phyloP scores from a whole-genome alignment of 306 rosid genomes.

The Quercus agrifolia region DNA sequence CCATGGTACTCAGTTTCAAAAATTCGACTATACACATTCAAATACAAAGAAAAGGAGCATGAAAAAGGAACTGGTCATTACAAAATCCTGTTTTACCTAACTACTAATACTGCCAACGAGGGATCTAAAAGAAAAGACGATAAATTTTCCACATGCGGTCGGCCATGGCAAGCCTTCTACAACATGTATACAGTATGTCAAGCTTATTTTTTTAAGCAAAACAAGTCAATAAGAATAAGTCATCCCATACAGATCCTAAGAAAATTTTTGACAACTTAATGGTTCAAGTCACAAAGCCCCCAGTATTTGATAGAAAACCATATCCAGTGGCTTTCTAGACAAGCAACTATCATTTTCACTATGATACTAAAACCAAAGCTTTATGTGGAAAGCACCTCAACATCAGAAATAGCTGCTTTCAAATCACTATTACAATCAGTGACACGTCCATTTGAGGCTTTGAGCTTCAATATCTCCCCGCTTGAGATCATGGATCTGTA shows the following conservation, averaged over 20 bases:
- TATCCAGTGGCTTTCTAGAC: neutral
- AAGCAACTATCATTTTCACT: constrained; percentile 1
- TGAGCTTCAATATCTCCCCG: constrained; percentile 58
- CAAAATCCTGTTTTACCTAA: neutral
- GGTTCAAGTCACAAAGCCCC: neutral
- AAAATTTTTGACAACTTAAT: neutral
- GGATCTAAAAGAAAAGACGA: neutral
- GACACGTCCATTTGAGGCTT: constrained; percentile 33
- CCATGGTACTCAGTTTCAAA: constrained; percentile 11
- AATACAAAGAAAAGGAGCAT: neutral
- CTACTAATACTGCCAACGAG: neutral
- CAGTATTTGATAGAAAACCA: neutral
- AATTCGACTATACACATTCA: neutral
- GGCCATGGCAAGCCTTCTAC: neutral
- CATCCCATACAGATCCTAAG: too few species aligned
- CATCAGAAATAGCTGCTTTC: constrained; percentile 41
- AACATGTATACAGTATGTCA: neutral
- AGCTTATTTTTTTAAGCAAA: too few species aligned
- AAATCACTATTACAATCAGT: constrained; percentile 23
- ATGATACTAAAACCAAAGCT: neutral
- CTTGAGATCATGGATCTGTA: constrained; percentile 56
- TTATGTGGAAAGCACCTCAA: constrained; percentile 49
- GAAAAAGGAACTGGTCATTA: neutral
- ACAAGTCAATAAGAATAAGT: too few species aligned
- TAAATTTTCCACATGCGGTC: neutral